Base-by-base conservation (phyloP, 768 basidiomycete genomes). In the Cytidiella melzeri region DNA sequence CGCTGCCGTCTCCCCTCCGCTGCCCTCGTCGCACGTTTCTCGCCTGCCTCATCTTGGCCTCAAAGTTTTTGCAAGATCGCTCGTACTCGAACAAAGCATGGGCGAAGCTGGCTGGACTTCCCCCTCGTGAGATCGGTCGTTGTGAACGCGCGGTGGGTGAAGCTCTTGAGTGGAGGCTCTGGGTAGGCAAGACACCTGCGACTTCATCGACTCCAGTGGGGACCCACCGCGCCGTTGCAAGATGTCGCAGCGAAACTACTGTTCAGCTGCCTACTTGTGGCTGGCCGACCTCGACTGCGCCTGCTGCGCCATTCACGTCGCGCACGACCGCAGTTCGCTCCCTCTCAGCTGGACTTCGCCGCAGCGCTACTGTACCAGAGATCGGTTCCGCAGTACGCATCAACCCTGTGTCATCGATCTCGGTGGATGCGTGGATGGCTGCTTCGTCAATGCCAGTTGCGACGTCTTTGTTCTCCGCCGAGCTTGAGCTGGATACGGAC, bases 21-120 rank as follows among this genome's bases (percentile, higher is more conserved):
- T 95, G 93, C 60, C 91, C 93, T 2, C 80, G 93, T 23, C 79
- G 93, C 21, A 80, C 91, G 0, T 96, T 97, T 67, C 73, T 96
- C 7, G 91, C 91, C 0, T 82, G 89, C 0, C 71, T 97, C 37
- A 91, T 97, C 48, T 74, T 92, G 45, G 94, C 93, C 0, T 86
- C 87, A 13, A 97, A 97, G 59, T 94, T 94, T 62, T 81, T 87
- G 53, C 92, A 94, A 69, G 93, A 97, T 60, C 84, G 89, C 44
- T 91, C 88, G 38, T 96, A 94, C 59, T 92, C 90, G 12, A 95
- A 96, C 64, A 80, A 83, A 23, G 92, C 93, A 15, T 96, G 94
- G 94, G 87, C 89, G 1, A 92, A 93, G 60, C 76, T 97, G 5
- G 88, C 87, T n/a, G 92, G 92, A 15, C 75, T 97, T 2, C 80